Percentiles rank a stretch among this genome's conserved stretches.
phyloP scores from a whole-genome alignment of 257 asterid genomes.

The Asclepias syriaca region DNA sequence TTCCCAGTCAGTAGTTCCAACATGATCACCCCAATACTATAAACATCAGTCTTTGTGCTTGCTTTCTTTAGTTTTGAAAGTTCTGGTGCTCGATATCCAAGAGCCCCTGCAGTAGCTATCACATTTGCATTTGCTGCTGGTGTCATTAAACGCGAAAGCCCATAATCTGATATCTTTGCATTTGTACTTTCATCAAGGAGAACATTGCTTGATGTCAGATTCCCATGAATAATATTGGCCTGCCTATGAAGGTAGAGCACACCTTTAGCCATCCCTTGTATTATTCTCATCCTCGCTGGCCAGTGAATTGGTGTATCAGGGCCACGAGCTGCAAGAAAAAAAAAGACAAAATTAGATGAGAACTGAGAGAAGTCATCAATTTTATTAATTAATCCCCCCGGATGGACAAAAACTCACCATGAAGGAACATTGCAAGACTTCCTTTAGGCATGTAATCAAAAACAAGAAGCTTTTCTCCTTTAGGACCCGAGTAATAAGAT shows the following conservation, averaged over 20 bases:
- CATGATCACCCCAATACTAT: slow-evolving; percentile 85
- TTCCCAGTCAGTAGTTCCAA: slow-evolving; percentile 87
- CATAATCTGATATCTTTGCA: slow-evolving; percentile 75
- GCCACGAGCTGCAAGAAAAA: slow-evolving; percentile 52
- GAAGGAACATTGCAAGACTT: slow-evolving; percentile 79
- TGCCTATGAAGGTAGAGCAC: slow-evolving; percentile 72
- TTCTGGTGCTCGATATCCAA: slow-evolving; percentile 95
- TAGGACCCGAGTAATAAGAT: slow-evolving; percentile 90
- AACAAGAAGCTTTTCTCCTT: slow-evolving; percentile 93
- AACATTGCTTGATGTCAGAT: slow-evolving; percentile 85
- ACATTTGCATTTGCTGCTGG: slow-evolving; percentile 85
- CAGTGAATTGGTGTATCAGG: slow-evolving; percentile 76
- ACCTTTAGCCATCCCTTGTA: slow-evolving; percentile 78
- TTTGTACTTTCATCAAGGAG: slow-evolving; percentile 62
- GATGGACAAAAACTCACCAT: slow-evolving; percentile 38
- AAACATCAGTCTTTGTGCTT: slow-evolving; percentile 76
- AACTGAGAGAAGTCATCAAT: neutral
- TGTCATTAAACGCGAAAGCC: slow-evolving; percentile 83
- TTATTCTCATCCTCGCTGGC: slow-evolving; percentile 75
- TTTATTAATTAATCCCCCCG: neutral
- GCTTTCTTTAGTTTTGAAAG: slow-evolving; percentile 90
- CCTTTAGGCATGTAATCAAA: slow-evolving; percentile 92
- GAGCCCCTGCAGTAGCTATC: slow-evolving; percentile 83
- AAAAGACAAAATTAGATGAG: no score
- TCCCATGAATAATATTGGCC: slow-evolving; percentile 72